Conservation (phyloP, 345 rosid genomes). For the Mallotus nudiflorus region DNA sequence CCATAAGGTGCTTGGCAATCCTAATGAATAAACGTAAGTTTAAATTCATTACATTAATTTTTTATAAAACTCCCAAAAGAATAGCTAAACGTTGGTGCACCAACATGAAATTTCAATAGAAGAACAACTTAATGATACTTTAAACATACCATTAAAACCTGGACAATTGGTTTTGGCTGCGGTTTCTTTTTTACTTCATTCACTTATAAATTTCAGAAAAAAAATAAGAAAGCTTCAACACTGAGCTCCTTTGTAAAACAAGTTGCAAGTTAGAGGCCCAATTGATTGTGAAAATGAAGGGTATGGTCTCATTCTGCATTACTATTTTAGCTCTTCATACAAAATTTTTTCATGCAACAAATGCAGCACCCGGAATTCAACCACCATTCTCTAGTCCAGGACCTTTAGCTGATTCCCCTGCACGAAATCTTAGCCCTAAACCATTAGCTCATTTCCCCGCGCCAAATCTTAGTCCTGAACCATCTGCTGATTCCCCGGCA, state of each 20-base stretch:
- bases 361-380: not conserved
- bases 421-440: not conserved
- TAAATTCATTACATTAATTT: no score
- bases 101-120: no score
- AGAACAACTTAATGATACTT: no score
- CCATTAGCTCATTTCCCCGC: constrained; percentile 10
- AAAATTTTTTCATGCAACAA: not conserved
- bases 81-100: no score
- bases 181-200: not conserved
- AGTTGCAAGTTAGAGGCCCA: not conserved
- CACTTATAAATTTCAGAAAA: not conserved
- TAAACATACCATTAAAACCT: no score
- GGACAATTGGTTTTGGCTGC: not conserved
- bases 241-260: no score
- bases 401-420: constrained; percentile 9
- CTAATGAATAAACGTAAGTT: no score
- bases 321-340: not conserved
- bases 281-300: not conserved
- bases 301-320: not conserved
- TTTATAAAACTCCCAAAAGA: no score
- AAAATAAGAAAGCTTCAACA: not conserved
- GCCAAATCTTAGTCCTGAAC: not conserved
- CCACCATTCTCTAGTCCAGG: not conserved
- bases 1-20: no score
- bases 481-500: no score